These are phyloP conservation scores for Boletus subcaerulescens DNA, from an alignment of 768 basidiomycete genomes.

Conservation along the genomic window DNA sequence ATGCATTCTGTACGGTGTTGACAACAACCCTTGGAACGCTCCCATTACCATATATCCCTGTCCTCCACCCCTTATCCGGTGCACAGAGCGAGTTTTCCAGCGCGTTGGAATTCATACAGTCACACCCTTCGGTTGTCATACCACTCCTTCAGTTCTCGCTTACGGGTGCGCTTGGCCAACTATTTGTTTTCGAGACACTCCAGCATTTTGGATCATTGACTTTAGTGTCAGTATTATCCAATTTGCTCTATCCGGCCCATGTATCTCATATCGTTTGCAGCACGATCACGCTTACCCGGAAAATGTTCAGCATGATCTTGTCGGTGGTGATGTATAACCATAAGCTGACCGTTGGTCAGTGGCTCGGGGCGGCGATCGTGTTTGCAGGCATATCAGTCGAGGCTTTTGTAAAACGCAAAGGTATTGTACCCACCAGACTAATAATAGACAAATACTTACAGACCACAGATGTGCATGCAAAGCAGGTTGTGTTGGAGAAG, in stretches of 20 bases:
- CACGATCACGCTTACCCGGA: constrained; percentile 93
- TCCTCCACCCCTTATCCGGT: constrained; percentile 66
- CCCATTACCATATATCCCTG: constrained; percentile 78
- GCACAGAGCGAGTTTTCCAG: constrained; percentile 60
- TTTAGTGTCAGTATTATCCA: constrained; percentile 60
- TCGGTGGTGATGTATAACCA: constrained; percentile 93
- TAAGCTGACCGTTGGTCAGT: constrained; percentile 78
- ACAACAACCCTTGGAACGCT: constrained; percentile 67
- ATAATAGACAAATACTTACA: constrained; percentile 1
- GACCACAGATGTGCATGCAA: constrained; percentile 70
- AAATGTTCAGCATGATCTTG: constrained; percentile 96
- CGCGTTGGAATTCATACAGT: constrained; percentile 69
- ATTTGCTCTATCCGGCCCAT: background rate
- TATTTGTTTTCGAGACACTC: constrained; percentile 97
- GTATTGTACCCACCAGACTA: constrained; percentile 37
- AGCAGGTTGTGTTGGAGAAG: constrained; percentile 77
- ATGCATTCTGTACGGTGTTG: constrained; percentile 76
- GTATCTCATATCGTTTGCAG: constrained; percentile 36
- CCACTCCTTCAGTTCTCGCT: constrained; percentile 84
- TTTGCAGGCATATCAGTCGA: constrained; percentile 96
- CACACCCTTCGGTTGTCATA: constrained; percentile 69
- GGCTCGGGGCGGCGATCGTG: constrained; percentile 88
- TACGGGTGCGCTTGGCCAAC: constrained; percentile 90
- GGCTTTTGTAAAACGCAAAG: constrained; percentile 86
- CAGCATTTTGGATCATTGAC: constrained; percentile 90